phyloP scores from a whole-genome alignment of 495 filamentous ascomycete species.

The Aspergillus diversus region DNA sequence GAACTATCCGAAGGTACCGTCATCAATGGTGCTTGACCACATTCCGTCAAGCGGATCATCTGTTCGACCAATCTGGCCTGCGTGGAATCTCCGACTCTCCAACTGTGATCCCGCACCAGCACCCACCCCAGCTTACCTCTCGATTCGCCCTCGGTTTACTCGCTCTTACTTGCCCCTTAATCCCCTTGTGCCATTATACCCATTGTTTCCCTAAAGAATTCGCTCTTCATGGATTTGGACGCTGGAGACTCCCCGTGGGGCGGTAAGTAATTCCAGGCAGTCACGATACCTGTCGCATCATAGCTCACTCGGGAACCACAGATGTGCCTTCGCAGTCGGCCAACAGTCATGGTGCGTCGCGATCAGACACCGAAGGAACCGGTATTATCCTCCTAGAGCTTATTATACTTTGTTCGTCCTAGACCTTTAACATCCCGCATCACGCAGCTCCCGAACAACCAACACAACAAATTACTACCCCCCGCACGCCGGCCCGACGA shows the following conservation, averaged over 20 bases:
- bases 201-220: not conserved
- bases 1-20: conserved; percentile 15
- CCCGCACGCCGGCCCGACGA: conserved; percentile 53
- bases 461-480: conserved; percentile 37
- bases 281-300: conserved; percentile 39
- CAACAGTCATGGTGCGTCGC: conserved; percentile 34
- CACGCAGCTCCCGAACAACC: conserved; percentile 40
- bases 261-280: conserved; percentile 52
- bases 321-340: conserved; percentile 62
- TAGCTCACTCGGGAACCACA: conserved; percentile 33
- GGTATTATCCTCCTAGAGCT: conserved; percentile 25
- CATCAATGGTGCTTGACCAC: not conserved
- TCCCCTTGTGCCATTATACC: conserved; percentile 15
- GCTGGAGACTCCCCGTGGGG: conserved; percentile 72
- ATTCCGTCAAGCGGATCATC: conserved; percentile 34
- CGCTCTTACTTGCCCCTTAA: not conserved
- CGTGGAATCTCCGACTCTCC: conserved; percentile 28
- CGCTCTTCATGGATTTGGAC: conserved; percentile 58
- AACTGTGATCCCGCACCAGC: conserved; percentile 30
- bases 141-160: conserved; percentile 14
- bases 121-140: conserved; percentile 24
- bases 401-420: conserved; percentile 22
- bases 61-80: conserved; percentile 31
- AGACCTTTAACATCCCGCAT: conserved; percentile 36
- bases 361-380: conserved; percentile 33